Evolutionary conservation across 192 early-diverging fungal species (phyloP).

Genomic region (Coemansia sp.): DNA sequence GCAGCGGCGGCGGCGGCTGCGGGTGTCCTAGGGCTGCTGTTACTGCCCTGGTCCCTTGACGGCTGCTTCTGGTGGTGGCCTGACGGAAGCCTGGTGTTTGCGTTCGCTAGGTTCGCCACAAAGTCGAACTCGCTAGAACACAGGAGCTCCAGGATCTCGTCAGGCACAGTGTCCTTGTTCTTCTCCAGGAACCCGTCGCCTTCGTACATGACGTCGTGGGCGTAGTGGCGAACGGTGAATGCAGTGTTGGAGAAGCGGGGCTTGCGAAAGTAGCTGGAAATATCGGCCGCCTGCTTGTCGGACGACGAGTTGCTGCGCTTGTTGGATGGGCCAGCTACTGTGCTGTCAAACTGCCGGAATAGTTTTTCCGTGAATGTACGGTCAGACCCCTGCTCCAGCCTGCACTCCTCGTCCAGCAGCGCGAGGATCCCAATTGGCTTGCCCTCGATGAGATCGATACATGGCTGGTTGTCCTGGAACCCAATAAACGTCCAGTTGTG

Average conservation of each 20-base stretch:
- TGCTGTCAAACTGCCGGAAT: slow-evolving; percentile 33
- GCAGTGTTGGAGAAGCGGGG: slow-evolving; percentile 87
- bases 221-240: slow-evolving; percentile 95
- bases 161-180: slow-evolving; percentile 96
- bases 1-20: not conserved
- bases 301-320: slow-evolving; percentile 2
- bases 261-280: slow-evolving; percentile 74
- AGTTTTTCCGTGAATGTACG: slow-evolving; percentile 55
- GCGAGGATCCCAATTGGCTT: slow-evolving; percentile 87
- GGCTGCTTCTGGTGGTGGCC: slow-evolving; percentile 8
- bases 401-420: slow-evolving; percentile 81
- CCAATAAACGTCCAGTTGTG: slow-evolving; percentile 93
- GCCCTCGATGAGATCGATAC: slow-evolving; percentile 98
- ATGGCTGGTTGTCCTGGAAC: slow-evolving; percentile 97
- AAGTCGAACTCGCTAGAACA: slow-evolving; percentile 46
- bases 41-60: slow-evolving; percentile 6
- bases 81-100: not conserved
- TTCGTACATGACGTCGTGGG: slow-evolving; percentile 92
- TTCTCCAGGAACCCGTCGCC: slow-evolving; percentile 96
- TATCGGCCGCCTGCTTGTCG: not conserved
- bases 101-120: slow-evolving; percentile 23
- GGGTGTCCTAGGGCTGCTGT: slow-evolving; percentile 3
- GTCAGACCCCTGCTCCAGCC: slow-evolving; percentile 52
- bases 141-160: slow-evolving; percentile 63
- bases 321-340: not conserved